Base-by-base conservation (phyloP, 306 rosid species). In the Adenanthera pavonina region DNA sequence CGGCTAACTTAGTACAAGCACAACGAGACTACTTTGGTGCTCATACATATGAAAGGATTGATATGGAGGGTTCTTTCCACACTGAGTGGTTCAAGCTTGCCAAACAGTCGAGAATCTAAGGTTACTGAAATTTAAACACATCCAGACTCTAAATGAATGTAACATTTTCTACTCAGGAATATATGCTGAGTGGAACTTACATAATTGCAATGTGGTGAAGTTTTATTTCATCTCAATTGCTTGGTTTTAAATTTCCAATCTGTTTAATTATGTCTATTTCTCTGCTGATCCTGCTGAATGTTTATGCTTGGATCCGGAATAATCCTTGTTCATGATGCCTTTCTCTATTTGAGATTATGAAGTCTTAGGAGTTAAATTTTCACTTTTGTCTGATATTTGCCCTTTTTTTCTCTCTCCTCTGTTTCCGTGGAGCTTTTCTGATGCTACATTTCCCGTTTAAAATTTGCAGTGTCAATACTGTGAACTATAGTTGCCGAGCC, bases 71-170 rank as follows among this genome's bases (percentile, higher is more conserved):
- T 13, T 81, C 95, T 36, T 94, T 87, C 92, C 98, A 94, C 56
- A 92, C 98, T 7, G 97, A 94, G 80, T 94, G 98, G 98, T 94
- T 92, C 95, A 94, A 92, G 94, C 89, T 94, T 46, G 94, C 97
- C 20, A 86, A 84, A 78, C 92, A 85, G 83, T 89, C 85, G 10
- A 88, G 81, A 87, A 66, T 49, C 43, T 92, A 88, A n/a, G 84
- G 77, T 82, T 72, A 68, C 79, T 69, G 43, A 15, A 48, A 75
- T 66, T 76, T 5, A n/a, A 12, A 52, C 64, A 19, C 51, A 38
- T 61, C 81, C 33, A 51, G 74, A 73, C 81, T 80, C 71, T 48
- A 49, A 78, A 87, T 81, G 77, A 80, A 78, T 82, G 78, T 82
- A 91, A 85, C 85, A 78, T 85, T 84, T 84, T 87, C 90, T 91